Evolutionary conservation across 1,284 basidiomycete species (phyloP), one percentile per base, ranked within the genome.

Genomic region (Somion occarium): DNA sequence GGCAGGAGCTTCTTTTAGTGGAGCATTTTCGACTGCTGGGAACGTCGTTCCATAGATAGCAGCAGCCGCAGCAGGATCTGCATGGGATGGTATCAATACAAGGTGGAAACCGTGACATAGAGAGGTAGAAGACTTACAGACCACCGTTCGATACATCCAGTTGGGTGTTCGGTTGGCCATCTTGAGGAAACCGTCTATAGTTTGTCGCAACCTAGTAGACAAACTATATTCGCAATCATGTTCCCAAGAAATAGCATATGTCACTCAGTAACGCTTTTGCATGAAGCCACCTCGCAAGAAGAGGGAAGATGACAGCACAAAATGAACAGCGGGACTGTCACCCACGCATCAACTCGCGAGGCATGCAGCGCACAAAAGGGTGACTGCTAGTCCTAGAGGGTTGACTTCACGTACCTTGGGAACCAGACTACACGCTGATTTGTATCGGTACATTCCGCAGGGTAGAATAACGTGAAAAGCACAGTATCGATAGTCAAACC

Each of bases 391-490:
- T 19, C 11, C 13, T 12, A 48, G 24, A 48, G 12, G 42, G n/a
- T n/a, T n/a, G n/a, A n/a, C n/a, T n/a, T n/a, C 15, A 50, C 55
- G 48, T 46, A 59, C 64, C 59, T 65, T n/a, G 66, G 64, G 42
- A 66, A 61, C 66, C 64, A 68, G 1, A 60, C 52, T 5, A 62
- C 55, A 1, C 52, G 58, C 25, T 54, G 44, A 1, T 51, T 38
- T 39, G 46, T 50, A 1, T 30, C 43, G 23, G 44, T 53, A 38
- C 51, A 42, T 19, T 67, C 59, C 24, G 69, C 58, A 15, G 73
- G 72, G 53, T 74, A 73, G 60, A 72, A 74, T 23, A 73, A 52
- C 2, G 67, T 67, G 52, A 69, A 71, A 44, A 69, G 56, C 38
- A 69, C 57, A n/a, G 68, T 67, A 46, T 73, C 65, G 27, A 72